Evolutionary conservation across 805 yeast genomes (phyloP), one percentile per base, ranked within the genome.

Genomic region (Pichia nanzhaoensis): DNA sequence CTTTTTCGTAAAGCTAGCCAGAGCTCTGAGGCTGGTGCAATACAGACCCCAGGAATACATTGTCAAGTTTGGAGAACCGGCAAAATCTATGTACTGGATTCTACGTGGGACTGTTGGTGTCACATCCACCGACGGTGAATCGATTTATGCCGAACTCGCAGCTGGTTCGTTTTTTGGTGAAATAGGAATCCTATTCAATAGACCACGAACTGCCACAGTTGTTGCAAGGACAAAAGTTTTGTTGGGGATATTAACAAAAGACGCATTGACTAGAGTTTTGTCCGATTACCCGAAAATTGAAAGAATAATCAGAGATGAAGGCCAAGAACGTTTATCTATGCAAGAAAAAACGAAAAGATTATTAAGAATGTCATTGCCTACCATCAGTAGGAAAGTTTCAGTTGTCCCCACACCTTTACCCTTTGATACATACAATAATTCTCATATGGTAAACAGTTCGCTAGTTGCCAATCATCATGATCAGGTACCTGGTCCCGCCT

Each of bases 131-230:
- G 93, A 84, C 57, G 90, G 88, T 24, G 91, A 84, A 61, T 74
- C 84, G 3, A 70, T 78, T 3, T 81, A 80, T 55, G 89, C 90
- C 1, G 88, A 81, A 56, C 64, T 84, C 8, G 71, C 74, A 3
- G 72, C 81, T 4, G 91, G 91, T 2, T 71, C 81, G 18, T 82
- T 80, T 51, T 84, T 84, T 58, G 93, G 93, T 13, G 91, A 84
- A 56, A 83, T 84, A 44, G 91, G 91, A 8, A 82, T 84, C 37
- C 63, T 84, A 27, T 83, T 80, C 64, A 80, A 81, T 58, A 66
- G 90, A 41, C 89, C 90, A 17, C 67, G 91, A 53, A 83, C 90
- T 0, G 91, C 91, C 0, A 82, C 89, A 2, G 89, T 84, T 13
- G 77, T 83, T 19, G 83, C 90, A 3, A 64, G 82, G 49, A 74